These are phyloP conservation scores for Rhizophora apiculata DNA, from an alignment of 345 rosid genomes.

Conservation along the genomic window DNA sequence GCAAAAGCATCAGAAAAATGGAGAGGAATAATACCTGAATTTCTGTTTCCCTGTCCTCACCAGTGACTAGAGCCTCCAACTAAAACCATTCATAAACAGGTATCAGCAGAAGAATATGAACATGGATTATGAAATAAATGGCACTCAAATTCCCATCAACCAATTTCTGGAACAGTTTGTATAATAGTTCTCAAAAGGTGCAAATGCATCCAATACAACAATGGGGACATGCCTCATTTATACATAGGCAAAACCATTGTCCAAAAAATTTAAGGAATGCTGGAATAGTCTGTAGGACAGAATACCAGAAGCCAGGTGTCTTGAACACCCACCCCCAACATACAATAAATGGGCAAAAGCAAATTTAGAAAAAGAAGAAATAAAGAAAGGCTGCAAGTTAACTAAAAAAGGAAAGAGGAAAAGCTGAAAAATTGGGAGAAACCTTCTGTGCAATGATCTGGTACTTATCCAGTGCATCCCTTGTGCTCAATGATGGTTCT, in stretches of 20 bases:
- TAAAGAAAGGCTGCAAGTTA: not conserved
- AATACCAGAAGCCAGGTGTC: too few relatives aligned
- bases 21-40: constrained; percentile 57
- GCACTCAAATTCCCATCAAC: too few relatives aligned
- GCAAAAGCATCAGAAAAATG: not conserved
- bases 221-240: too few relatives aligned
- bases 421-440: not conserved
- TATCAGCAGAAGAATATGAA: constrained; percentile 21
- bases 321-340: too few relatives aligned
- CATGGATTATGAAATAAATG: not conserved
- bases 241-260: too few relatives aligned
- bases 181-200: too few relatives aligned
- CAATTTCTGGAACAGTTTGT: too few relatives aligned
- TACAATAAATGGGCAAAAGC: too few relatives aligned
- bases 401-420: not conserved
- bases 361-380: not conserved
- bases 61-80: constrained; percentile 77
- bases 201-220: too few relatives aligned
- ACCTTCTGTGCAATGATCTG: constrained; percentile 88
- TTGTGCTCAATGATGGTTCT: constrained; percentile 71
- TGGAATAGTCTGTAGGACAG: too few relatives aligned
- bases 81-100: constrained; percentile 35
- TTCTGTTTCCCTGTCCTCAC: constrained; percentile 71
- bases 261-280: too few relatives aligned
- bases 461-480: constrained; percentile 92